Percentiles rank a stretch among this genome's conserved stretches.
phyloP scores from a whole-genome alignment of 345 rosid genomes.

The Linum lewisii region DNA sequence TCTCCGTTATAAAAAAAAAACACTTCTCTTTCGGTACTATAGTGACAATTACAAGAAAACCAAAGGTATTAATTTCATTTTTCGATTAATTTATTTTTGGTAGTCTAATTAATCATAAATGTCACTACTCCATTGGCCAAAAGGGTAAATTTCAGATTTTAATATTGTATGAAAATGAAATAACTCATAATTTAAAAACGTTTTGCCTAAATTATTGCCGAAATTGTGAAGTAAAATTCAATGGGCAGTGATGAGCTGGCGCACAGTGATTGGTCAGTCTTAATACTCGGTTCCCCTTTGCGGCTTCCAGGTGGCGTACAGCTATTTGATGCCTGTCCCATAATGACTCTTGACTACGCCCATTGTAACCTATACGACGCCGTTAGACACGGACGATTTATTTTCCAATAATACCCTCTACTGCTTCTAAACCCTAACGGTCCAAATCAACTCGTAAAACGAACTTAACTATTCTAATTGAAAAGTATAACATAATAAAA shows the following conservation, averaged over 20 bases:
- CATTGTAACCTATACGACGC: conserved; percentile 7
- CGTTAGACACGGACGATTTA: not conserved
- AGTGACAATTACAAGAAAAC: too few relatives aligned
- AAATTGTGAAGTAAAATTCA: not conserved
- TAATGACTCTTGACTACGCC: not conserved
- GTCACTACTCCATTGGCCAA: too few relatives aligned
- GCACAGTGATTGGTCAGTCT: conserved; percentile 13
- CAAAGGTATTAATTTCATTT: too few relatives aligned
- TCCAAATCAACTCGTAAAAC: conserved; percentile 6
- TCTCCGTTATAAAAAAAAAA: too few relatives aligned
- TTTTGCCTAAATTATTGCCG: not conserved
- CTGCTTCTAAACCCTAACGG: conserved; percentile 25
- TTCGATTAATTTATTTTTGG: too few relatives aligned
- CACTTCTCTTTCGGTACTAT: too few relatives aligned
- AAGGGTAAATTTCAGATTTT: too few relatives aligned
- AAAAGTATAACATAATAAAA: too few relatives aligned
- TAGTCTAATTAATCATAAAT: too few relatives aligned
- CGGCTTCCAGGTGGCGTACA: conserved; percentile 39
- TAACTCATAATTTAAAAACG: not conserved
- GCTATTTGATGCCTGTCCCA: conserved; percentile 18
- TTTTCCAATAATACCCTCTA: conserved; percentile 9
- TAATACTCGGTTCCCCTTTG: not conserved
- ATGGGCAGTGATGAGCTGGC: conserved; percentile 30
- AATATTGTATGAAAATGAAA: too few relatives aligned
- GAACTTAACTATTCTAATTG: conserved; percentile 1